Evolutionary conservation across 2,329 filamentous ascomycete genomes (phyloP), one percentile per base, ranked within the genome.

Genomic region (Daldinia eschscholtzii): DNA sequence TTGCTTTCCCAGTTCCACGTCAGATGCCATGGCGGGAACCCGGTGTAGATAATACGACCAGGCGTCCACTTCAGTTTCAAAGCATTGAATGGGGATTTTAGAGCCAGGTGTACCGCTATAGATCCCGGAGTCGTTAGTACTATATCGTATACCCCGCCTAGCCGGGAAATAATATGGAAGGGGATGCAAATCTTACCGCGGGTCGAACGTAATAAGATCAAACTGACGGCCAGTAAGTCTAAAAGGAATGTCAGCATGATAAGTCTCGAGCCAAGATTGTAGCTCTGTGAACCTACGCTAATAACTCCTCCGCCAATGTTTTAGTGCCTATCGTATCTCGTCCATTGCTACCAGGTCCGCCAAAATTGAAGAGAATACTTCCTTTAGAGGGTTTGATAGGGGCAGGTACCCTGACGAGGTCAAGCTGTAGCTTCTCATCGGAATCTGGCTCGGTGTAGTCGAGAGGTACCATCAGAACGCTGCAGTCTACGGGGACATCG

Each of bases 291-390:
- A 65, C 74, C 72, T 65, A 76, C 72, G 64, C 70, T 52, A 70
- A 64, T n/a, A 75, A 28, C 26, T 65, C 59, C 10, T 70, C 60
- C 1, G 65, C 65, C 7, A 72, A 33, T 0, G 65, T 48, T 4
- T 65, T 56, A 4, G 48, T 13, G 13, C 70, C 57, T 67, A 71
- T 9, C 46, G 18, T 7, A 37, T 62, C 28, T 50, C 68, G 57
- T n/a, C 23, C 61, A 13, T 58, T 57, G 28, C 59, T 65, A 10
- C 79, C 80, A 0, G 81, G 81, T 0, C 80, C 80, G 6, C 81
- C 81, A 23, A 80, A 80, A 68, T 83, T 82, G 57, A 80, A 74
- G 2, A 83, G 65, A 41, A 83, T 79, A 48, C 77, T 81, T 1
- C 81, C 80, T 30, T 78, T 77, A 1, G 72, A 74, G 0, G 78